Evolutionary conservation across 768 basidiomycete species (phyloP).

Genomic region (Leccinum uliginosum): DNA sequence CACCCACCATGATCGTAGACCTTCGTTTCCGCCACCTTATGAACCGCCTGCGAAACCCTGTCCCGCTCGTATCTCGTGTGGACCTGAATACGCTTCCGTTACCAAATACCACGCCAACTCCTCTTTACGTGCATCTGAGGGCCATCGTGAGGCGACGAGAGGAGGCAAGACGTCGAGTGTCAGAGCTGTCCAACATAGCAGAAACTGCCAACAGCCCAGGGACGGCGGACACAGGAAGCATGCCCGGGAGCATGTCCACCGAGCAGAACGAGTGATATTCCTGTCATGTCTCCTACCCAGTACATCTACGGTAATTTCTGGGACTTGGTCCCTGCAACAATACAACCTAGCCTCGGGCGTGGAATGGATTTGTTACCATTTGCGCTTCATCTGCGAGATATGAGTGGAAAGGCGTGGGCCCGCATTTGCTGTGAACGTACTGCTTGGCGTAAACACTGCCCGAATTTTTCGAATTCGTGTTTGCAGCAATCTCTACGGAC

Average conservation of each 20-base stretch:
- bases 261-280: slow-evolving; percentile 21
- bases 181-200: slow-evolving; percentile 18
- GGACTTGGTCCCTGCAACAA: slow-evolving; percentile 5
- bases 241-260: slow-evolving; percentile 29
- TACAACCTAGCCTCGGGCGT: neutral
- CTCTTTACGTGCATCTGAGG: slow-evolving; percentile 44
- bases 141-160: slow-evolving; percentile 49
- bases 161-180: slow-evolving; percentile 35
- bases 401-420: neutral
- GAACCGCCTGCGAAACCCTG: slow-evolving; percentile 53
- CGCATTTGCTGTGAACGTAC: slow-evolving; percentile 45
- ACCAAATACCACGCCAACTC: slow-evolving; percentile 57
- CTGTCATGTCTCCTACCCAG: neutral
- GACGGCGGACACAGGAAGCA: slow-evolving; percentile 37
- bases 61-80: slow-evolving; percentile 31
- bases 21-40: slow-evolving; percentile 53
- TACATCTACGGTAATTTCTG: slow-evolving; percentile 18
- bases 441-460: slow-evolving; percentile 70
- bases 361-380: slow-evolving; percentile 36
- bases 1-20: slow-evolving; percentile 56
- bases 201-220: slow-evolving; percentile 27
- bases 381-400: slow-evolving; percentile 47
- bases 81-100: slow-evolving; percentile 44
- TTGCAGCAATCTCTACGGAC: slow-evolving; percentile 80
- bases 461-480: slow-evolving; percentile 81